phyloP scores from a whole-genome alignment of 2,329 filamentous ascomycete genomes.

The Paecilomyces fulvus region DNA sequence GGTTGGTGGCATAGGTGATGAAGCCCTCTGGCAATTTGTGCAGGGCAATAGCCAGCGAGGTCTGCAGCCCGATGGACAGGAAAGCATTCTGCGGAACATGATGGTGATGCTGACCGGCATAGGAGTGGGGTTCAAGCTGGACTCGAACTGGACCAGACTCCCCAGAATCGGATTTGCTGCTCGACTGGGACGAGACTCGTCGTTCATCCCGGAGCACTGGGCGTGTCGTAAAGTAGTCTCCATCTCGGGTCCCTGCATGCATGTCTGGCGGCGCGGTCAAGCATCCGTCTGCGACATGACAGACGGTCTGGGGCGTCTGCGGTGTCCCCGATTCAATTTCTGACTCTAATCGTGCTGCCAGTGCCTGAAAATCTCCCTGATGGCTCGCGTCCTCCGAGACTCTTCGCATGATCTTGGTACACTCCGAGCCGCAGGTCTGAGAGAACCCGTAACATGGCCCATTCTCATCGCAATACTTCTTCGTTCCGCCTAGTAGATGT shows the following conservation, averaged over 20 bases:
- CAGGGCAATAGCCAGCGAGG: constrained; percentile 84
- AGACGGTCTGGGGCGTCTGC: background rate
- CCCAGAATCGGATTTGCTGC: background rate
- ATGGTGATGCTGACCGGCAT: constrained; percentile 64
- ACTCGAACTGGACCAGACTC: background rate
- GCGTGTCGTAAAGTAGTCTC: background rate
- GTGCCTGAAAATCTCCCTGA: background rate
- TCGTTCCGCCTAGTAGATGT: constrained; percentile 43
- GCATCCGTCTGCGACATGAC: background rate
- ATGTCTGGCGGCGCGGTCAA: background rate
- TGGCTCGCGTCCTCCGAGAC: background rate
- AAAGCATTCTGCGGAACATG: constrained; percentile 94
- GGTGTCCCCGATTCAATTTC: background rate
- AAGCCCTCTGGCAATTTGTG: constrained; percentile 88
- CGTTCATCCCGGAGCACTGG: background rate
- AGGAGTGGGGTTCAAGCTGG: background rate
- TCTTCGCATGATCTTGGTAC: constrained; percentile 41
- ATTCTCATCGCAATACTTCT: constrained; percentile 46
- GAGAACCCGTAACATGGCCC: constrained; percentile 55
- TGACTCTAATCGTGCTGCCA: background rate
- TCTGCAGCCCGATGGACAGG: constrained; percentile 89
- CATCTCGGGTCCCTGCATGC: background rate
- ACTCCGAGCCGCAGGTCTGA: constrained; percentile 53
- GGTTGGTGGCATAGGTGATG: constrained; percentile 94
- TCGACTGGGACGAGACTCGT: background rate